Percentiles rank a stretch among this genome's conserved stretches.
Conservation (phyloP, 352 stramenopile species). For the Phytophthora citricola region DNA sequence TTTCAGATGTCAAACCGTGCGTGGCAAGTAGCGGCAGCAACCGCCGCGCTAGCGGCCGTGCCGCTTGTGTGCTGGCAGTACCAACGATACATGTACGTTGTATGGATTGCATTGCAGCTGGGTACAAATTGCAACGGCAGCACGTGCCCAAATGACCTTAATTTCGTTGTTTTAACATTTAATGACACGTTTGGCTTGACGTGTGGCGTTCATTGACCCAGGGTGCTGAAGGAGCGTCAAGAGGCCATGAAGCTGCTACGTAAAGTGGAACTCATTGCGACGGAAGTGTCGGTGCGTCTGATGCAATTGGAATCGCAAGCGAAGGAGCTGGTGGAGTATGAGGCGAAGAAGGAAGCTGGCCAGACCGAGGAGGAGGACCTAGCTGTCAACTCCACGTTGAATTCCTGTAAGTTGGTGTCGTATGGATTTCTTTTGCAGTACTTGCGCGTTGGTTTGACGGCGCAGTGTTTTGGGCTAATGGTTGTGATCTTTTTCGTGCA, state of each 20-base stretch:
- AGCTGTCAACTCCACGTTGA: conserved; percentile 52
- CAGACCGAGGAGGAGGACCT: conserved; percentile 26
- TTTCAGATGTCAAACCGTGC: conserved; percentile 21
- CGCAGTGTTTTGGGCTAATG: conserved; percentile 9
- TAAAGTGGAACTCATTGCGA: conserved; percentile 78
- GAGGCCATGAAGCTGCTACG: conserved; percentile 70
- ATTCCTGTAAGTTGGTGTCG: conserved; percentile 59
- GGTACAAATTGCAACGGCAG: not conserved
- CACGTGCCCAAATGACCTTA: not conserved
- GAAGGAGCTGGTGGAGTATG: conserved; percentile 63
- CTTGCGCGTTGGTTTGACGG: not conserved
- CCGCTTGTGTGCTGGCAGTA: conserved; percentile 54
- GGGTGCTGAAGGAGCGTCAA: conserved; percentile 34
- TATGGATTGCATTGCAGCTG: not conserved
- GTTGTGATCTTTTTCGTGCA: conserved; percentile 23
- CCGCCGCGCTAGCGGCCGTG: conserved; percentile 33
- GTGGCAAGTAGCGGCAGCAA: conserved; percentile 32
- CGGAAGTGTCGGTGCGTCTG: conserved; percentile 68
- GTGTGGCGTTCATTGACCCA: conserved; percentile 19
- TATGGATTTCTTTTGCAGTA: not conserved
- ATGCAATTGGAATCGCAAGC: conserved; percentile 70
- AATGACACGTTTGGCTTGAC: conserved; percentile 14
- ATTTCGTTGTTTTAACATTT: conserved; percentile 7
- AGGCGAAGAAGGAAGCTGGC: conserved; percentile 37
- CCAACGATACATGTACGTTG: conserved; percentile 32